Percentiles rank a stretch among this genome's conserved stretches.
Conservation (phyloP, 2,329 filamentous ascomycete genomes). For the Trichoderma cornu-damae region DNA sequence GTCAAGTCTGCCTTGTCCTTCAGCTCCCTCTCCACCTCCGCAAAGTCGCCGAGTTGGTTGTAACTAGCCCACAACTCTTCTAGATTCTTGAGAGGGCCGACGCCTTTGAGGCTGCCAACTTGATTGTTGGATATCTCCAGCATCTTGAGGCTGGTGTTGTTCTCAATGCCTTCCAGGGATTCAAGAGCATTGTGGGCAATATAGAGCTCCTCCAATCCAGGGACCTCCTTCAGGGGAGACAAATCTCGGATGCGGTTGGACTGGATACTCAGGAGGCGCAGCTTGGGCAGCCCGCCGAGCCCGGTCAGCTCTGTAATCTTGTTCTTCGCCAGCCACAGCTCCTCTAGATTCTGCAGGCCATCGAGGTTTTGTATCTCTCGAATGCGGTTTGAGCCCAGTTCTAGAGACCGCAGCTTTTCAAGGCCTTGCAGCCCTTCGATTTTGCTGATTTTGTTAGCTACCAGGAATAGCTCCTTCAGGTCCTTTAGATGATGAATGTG, state of each 20-base stretch:
- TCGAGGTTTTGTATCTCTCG: slow-evolving; percentile 83
- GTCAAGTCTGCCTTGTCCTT: slow-evolving; percentile 72
- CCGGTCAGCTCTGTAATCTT: slow-evolving; percentile 83
- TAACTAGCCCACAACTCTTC: slow-evolving; percentile 95
- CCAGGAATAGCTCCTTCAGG: slow-evolving; percentile 81
- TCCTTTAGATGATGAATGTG: slow-evolving; percentile 71
- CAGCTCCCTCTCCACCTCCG: slow-evolving; percentile 73
- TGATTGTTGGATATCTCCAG: slow-evolving; percentile 89
- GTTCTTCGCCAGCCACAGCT: slow-evolving; percentile 94
- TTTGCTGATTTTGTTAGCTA: slow-evolving; percentile 85
- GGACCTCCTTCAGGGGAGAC: slow-evolving; percentile 66
- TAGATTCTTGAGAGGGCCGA: slow-evolving; percentile 63
- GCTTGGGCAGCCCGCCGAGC: slow-evolving; percentile 66
- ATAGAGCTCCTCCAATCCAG: slow-evolving; percentile 84
- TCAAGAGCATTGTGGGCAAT: slow-evolving; percentile 91
- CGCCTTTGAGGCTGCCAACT: slow-evolving; percentile 66
- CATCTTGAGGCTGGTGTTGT: slow-evolving; percentile 62
- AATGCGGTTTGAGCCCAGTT: slow-evolving; percentile 89
- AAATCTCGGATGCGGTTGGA: slow-evolving; percentile 85
- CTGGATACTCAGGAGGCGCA: slow-evolving; percentile 88
- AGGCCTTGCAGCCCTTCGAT: slow-evolving; percentile 82
- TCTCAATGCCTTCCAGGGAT: slow-evolving; percentile 66
- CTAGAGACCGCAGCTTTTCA: slow-evolving; percentile 71
- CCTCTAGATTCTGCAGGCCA: slow-evolving; percentile 68
- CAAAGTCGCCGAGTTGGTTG: slow-evolving; percentile 74